Percentiles rank a stretch among this genome's conserved stretches.
These are phyloP conservation scores for Podila epigama DNA, from an alignment of 192 early-diverging fungal species.

Conservation along the genomic window DNA sequence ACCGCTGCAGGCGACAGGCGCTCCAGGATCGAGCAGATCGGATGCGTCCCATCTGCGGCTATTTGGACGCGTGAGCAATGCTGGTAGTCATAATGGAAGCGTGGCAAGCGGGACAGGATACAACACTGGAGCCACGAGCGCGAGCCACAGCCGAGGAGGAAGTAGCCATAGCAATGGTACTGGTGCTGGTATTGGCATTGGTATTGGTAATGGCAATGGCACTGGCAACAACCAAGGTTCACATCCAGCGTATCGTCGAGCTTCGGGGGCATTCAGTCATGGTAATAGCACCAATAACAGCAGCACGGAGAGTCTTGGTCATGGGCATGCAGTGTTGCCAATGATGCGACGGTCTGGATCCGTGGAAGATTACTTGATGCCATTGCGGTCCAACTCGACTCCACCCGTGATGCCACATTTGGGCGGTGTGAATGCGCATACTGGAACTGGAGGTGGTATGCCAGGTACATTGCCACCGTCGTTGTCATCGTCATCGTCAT, in stretches of 20 bases:
- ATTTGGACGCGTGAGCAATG: conserved; percentile 22
- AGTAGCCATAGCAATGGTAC: not conserved
- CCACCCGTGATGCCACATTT: not conserved
- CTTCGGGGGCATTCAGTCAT: not conserved
- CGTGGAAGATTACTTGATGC: not conserved
- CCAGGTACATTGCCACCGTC: no score
- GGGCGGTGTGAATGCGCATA: not conserved
- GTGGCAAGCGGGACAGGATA: no score
- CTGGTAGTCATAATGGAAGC: no score
- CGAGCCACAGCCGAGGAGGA: no score
- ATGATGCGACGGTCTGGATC: conserved; percentile 1
- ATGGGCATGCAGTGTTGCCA: not conserved
- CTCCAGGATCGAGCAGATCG: not conserved
- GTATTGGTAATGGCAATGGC: no score
- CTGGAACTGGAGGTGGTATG: not conserved
- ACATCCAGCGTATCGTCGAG: not conserved
- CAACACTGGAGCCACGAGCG: no score
- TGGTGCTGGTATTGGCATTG: not conserved
- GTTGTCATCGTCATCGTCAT: not conserved
- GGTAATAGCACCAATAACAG: not conserved
- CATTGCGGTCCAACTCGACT: not conserved
- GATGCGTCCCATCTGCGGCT: conserved; percentile 25
- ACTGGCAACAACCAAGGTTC: not conserved
- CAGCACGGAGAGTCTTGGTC: not conserved
- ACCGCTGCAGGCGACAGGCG: not conserved